phyloP scores from a whole-genome alignment of 352 stramenopile genomes.

The Phytophthora sp. region DNA sequence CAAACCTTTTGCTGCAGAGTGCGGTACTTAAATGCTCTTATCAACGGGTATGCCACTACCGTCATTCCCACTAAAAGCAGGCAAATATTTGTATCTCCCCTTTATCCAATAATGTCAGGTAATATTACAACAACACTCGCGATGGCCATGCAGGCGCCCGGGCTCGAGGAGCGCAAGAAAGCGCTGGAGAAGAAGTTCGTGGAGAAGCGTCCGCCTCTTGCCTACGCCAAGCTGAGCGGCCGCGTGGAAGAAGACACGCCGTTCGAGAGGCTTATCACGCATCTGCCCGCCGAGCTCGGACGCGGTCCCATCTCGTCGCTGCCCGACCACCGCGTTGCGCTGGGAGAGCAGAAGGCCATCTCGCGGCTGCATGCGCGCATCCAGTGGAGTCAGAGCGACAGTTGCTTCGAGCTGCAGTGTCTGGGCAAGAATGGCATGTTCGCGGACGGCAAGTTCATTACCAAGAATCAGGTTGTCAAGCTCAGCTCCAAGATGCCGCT shows the following conservation, averaged over 20 bases:
- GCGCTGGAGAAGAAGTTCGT: constrained; percentile 81
- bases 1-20: too few species aligned
- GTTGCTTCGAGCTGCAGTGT: constrained; percentile 78
- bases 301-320: constrained; percentile 50
- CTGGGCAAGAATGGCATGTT: constrained; percentile 88
- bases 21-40: too few species aligned
- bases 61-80: too few species aligned
- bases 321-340: constrained; percentile 54
- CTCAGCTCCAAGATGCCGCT: constrained; percentile 75
- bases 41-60: too few species aligned
- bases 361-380: constrained; percentile 79
- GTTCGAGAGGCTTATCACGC: constrained; percentile 82
- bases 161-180: constrained; percentile 73
- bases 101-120: too few species aligned
- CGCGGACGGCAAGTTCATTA: constrained; percentile 65
- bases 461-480: constrained; percentile 76
- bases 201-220: constrained; percentile 76
- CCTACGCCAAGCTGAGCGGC: constrained; percentile 80
- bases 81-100: too few species aligned
- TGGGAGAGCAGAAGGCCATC: constrained; percentile 87
- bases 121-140: background rate
- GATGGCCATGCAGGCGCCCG: constrained; percentile 18
- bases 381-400: constrained; percentile 76
- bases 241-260: constrained; percentile 61
- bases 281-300: constrained; percentile 76